Base-by-base conservation (phyloP, 2,329 filamentous ascomycete genomes). In the Botrytis tulipae region DNA sequence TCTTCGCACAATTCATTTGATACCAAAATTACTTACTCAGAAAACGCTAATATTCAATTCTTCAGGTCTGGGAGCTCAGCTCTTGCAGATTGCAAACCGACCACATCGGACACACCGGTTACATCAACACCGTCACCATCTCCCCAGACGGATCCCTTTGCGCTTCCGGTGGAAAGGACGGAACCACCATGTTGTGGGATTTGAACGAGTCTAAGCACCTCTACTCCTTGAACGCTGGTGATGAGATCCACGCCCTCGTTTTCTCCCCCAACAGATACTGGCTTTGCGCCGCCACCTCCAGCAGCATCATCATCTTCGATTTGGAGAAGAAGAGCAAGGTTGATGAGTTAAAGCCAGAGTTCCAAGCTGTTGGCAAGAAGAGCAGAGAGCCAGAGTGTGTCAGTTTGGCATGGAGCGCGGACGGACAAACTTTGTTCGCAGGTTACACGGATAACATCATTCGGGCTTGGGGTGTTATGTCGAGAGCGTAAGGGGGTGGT, bases 301-400 rank as follows among this genome's bases (percentile, higher is more conserved):
- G 90, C 88, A 94, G 91, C 90, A 98, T 99, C 91, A 98, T 98
- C 91, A 98, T 99, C 90, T 99, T 99, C 88, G 96, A 99, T 84
- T 91, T 99, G 81, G 96, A 99, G 94, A 99, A 99, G 95, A 99
- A 99, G 95, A 97, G 92, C 92, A 98, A 98, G 93, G 95, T 98
- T 84, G 95, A 98, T 83, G 96, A 98, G 91, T 92, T 99, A 86
- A 98, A 97, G 92, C 95, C 95, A 80, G 96, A 99, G 86, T 97
- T 96, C 89, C 89, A 94, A 83, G 90, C 94, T 84, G 92, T 94
- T 84, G 93, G 95, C 88, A 97, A 97, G 94, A 98, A 98, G 94
- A 94, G 92, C 91, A 91, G 95, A 84, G 95, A 98, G 87, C 96
- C 96, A 82, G 95, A 98, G 92, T 98, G 95, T 86, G 92, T 99